Conservation (phyloP, 1,139 yeast genomes). For the Hanseniaspora gamundiae region DNA sequence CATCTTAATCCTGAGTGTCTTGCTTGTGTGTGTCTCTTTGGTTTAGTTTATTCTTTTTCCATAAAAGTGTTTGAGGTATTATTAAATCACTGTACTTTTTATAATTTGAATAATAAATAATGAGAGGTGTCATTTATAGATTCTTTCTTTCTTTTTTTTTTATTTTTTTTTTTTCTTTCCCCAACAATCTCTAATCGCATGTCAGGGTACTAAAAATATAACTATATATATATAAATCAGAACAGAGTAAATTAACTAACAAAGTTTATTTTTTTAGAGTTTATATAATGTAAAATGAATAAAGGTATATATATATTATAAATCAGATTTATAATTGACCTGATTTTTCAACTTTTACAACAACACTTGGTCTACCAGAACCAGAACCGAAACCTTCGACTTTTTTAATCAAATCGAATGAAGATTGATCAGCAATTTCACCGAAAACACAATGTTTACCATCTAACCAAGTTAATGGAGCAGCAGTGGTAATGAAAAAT, state of each 20-base stretch:
- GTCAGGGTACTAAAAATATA: no score
- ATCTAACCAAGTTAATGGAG: constrained; percentile 76
- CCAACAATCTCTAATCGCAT: no score
- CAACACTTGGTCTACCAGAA: constrained; percentile 72
- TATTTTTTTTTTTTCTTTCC: neutral
- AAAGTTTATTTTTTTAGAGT: no score
- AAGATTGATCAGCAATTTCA: constrained; percentile 65
- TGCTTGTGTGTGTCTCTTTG: neutral
- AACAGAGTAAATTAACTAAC: no score
- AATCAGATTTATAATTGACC: constrained; percentile 57
- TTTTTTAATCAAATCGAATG: constrained; percentile 83
- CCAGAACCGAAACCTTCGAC: constrained; percentile 77
- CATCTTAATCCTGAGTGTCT: constrained; percentile 14
- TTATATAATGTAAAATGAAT: neutral
- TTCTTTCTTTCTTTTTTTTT: neutral
- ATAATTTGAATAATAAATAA: neutral
- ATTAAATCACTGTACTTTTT: neutral
- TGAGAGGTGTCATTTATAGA: neutral
- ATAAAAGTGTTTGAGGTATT: no score
- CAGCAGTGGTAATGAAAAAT: constrained; percentile 95
- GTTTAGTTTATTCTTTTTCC: no score
- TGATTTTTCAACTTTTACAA: constrained; percentile 65
- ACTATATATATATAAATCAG: no score
- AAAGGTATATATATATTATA: no score
- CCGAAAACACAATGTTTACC: constrained; percentile 99